Evolutionary conservation across 164 flowering plant genomes (phyloP), one percentile per base, ranked within the genome.

Genomic region (Magnolia sinica): DNA sequence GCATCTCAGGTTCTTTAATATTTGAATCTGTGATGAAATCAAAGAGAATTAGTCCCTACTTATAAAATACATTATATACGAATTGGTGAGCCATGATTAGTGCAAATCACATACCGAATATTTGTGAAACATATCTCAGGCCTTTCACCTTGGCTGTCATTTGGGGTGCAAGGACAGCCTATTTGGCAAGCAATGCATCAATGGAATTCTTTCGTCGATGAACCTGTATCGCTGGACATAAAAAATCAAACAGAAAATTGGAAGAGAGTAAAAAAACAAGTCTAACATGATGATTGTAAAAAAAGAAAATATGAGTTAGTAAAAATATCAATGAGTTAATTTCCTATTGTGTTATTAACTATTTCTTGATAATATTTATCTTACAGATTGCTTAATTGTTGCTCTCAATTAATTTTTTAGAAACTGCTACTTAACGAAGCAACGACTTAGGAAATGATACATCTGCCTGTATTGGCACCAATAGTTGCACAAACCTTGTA

Each of bases 71-170:
- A 23, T 23, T 23, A 55, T 2, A 10, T 9, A 10, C 10, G 16
- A 55, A 10, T 16, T 55, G 59, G 59, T 31, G 37, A 1, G 37
- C 37, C 59, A 55, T 4, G 59, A 16, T 9, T 10, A 55, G 59
- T 16, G 2, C 50, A 65, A 67, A 51, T n/a, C n/a, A 73, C 88
- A 27, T 72, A 91, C 97, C 97, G 70, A 95, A 94, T 50, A 91
- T 88, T 55, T 92, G 93, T 73, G 97, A 88, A 73, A 95, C 91
- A 78, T 91, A 91, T 82, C 92, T 83, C 1, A 93, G 87, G 77
- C 98, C 96, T 82, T 91, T 94, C 93, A 92, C 85, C 82, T 90
- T 89, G 14, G 84, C 87, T 0, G 79, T 50, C 84, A 81, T 81
- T 22, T 66, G 55, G 19, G 29, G 37, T 19, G 70, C 50, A 49